Base-by-base conservation (phyloP, 768 basidiomycete species). In the Strobilomyces confusus region DNA sequence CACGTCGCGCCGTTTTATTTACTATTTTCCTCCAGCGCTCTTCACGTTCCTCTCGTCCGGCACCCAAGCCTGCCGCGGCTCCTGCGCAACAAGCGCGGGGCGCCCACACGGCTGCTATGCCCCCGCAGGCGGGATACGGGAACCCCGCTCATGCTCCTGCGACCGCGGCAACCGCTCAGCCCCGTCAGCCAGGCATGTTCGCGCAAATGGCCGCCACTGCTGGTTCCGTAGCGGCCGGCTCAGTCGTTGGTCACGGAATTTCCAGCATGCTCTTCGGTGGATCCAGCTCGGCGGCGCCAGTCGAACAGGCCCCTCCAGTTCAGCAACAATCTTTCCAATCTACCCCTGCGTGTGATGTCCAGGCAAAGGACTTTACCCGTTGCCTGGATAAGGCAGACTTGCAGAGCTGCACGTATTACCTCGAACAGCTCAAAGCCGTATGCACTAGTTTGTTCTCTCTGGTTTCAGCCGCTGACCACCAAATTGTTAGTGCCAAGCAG, bases 231-330 rank as follows among this genome's bases (percentile, higher is more conserved):
- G 93, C 92, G 6, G 75, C 91, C 45, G 93, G 92, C 23, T 92
- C 89, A 9, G 86, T 84, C 51, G 81, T 95, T 58, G 92, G 92
- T 42, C 92, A 95, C 66, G 92, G 92, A n/a, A 66, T 95, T 58
- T 92, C 89, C 38, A 80, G 70, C 69, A 92, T 94, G 90, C 81
- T 95, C 55, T 95, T 94, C 61, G 93, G 92, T 44, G 84, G 89
- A 53, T 74, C 79, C 49, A 69, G 69, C 34, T 72, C 74, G 0
- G 53, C 69, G 7, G 70, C 77, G 34, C 61, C 80, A 14, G 68
- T 78, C 2, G 77, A 81, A 15, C 77, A 75, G 22, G 76, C 80
- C 13, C 69, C 79, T 5, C 78, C 84, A 20, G 77, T 67, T 15
- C 72, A 72, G 33, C 76, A 77, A 44, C 73, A 75, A 37, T 76